A percentile compares a stretch with the other conserved stretches of the same genome.
phyloP scores from a whole-genome alignment of 2,329 filamentous ascomycete genomes.

The Fusarium albidum region DNA sequence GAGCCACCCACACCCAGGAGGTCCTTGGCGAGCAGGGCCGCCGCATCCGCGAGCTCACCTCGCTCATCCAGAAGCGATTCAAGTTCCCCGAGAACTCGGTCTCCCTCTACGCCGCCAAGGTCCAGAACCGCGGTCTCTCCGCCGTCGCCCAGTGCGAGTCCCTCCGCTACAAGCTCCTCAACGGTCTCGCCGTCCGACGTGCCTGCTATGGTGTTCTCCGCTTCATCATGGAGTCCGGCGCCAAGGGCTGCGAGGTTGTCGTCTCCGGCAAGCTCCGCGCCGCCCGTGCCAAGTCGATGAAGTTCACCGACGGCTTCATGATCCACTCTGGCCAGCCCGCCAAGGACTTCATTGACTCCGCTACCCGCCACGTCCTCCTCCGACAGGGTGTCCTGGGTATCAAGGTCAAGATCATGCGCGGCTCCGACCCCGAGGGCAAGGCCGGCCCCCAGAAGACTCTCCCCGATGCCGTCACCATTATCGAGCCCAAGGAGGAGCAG shows the following conservation, averaged over 20 bases:
- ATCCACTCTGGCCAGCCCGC: slow-evolving; percentile 99
- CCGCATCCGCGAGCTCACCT: slow-evolving; percentile 99
- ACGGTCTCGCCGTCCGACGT: slow-evolving; percentile 97
- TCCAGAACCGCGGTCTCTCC: slow-evolving; percentile 99
- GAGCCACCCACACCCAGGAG: slow-evolving; percentile 99
- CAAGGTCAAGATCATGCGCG: slow-evolving; percentile 99
- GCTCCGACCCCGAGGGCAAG: slow-evolving; percentile 99
- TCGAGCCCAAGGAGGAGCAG: slow-evolving; percentile 99
- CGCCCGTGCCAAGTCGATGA: slow-evolving; percentile 99
- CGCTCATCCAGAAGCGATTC: slow-evolving; percentile 99
- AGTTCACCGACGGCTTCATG: slow-evolving; percentile 99
- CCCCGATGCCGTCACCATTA: slow-evolving; percentile 98
- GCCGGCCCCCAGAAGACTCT: slow-evolving; percentile 96
- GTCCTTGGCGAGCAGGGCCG: slow-evolving; percentile 99
- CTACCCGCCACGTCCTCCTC: slow-evolving; percentile 98
- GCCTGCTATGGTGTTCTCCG: slow-evolving; percentile 99
- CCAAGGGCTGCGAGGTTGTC: slow-evolving; percentile 99
- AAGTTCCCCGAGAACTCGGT: slow-evolving; percentile 99
- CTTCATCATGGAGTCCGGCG: slow-evolving; percentile 99
- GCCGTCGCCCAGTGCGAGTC: slow-evolving; percentile 99
- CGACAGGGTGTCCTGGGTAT: slow-evolving; percentile 99
- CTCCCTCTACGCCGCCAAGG: slow-evolving; percentile 99
- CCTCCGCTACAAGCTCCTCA: slow-evolving; percentile 99
- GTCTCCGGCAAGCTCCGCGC: slow-evolving; percentile 99
- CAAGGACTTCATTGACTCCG: slow-evolving; percentile 99